A percentile compares a stretch with the other conserved stretches of the same genome.
These are phyloP conservation scores for Xylariaceae sp. DNA, from an alignment of 2,329 filamentous ascomycete species.

Conservation along the genomic window DNA sequence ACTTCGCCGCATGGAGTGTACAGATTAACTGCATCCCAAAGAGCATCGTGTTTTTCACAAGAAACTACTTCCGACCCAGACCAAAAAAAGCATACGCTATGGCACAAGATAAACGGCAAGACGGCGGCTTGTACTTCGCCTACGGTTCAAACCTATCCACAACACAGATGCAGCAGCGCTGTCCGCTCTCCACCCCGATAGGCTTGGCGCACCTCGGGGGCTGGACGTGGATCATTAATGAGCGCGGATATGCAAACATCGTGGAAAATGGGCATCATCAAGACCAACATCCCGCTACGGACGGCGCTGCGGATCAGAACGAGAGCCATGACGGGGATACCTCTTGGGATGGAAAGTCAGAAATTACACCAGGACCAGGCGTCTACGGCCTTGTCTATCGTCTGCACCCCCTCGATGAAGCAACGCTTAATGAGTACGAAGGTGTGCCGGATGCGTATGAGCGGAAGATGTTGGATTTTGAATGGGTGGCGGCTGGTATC, in stretches of 20 bases:
- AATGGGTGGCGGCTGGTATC: constrained; percentile 1
- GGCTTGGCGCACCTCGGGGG: constrained; percentile 63
- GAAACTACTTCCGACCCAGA: too few relatives aligned
- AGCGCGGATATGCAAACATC: constrained; percentile 73
- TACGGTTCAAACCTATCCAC: constrained; percentile 75
- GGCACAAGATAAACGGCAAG: not conserved
- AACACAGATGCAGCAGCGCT: constrained; percentile 68
- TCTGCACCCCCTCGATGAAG: constrained; percentile 58
- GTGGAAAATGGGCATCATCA: constrained; percentile 39
- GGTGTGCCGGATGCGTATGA: constrained; percentile 69
- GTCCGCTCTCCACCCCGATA: constrained; percentile 61
- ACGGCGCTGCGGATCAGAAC: not conserved
- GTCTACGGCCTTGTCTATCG: constrained; percentile 66
- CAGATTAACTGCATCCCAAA: too few relatives aligned
- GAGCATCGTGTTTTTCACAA: too few relatives aligned
- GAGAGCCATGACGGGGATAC: not conserved
- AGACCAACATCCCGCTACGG: not conserved
- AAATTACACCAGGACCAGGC: constrained; percentile 44
- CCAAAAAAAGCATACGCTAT: not conserved
- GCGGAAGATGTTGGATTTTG: constrained; percentile 46
- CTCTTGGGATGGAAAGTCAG: not conserved
- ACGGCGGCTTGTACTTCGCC: constrained; percentile 64
- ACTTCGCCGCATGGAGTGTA: too few relatives aligned
- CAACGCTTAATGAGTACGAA: constrained; percentile 61
- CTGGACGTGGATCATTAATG: constrained; percentile 72